Percentiles rank a stretch among this genome's conserved stretches.
Conservation (phyloP, 805 yeast genomes). For the Sugiyamaella valdiviana region DNA sequence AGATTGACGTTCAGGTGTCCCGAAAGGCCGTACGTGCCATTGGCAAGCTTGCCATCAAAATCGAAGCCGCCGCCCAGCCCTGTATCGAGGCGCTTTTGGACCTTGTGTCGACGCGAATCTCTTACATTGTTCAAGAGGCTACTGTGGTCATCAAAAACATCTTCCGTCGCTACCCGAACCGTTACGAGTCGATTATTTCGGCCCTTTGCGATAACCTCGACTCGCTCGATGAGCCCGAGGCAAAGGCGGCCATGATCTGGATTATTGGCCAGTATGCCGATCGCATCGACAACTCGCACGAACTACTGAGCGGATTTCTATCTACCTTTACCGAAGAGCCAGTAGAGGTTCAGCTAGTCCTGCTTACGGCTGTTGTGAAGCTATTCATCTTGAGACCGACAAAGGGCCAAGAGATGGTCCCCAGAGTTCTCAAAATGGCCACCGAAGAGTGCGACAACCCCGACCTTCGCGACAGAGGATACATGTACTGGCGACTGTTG, state of each 20-base stretch:
- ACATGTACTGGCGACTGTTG: slow-evolving; percentile 76
- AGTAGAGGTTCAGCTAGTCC: slow-evolving; percentile 64
- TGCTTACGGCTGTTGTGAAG: slow-evolving; percentile 69
- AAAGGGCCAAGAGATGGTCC: slow-evolving; percentile 49
- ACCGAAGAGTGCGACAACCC: slow-evolving; percentile 76
- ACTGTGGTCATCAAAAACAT: slow-evolving; percentile 71
- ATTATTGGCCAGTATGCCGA: slow-evolving; percentile 67
- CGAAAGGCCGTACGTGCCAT: slow-evolving; percentile 83
- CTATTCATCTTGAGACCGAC: slow-evolving; percentile 53
- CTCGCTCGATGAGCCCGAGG: slow-evolving; percentile 65
- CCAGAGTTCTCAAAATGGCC: slow-evolving; percentile 55
- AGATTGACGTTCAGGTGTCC: slow-evolving; percentile 79
- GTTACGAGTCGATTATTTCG: slow-evolving; percentile 42
- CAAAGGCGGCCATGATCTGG: slow-evolving; percentile 78
- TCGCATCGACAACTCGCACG: slow-evolving; percentile 39
- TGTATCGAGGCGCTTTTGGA: slow-evolving; percentile 61
- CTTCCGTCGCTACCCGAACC: slow-evolving; percentile 64
- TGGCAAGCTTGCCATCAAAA: slow-evolving; percentile 79
- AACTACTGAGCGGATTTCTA: slow-evolving; percentile 39
- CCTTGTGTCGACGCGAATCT: slow-evolving; percentile 56
- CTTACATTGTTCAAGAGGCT: slow-evolving; percentile 75
- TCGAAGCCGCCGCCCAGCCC: slow-evolving; percentile 51
- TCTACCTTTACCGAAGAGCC: slow-evolving; percentile 54
- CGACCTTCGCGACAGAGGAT: slow-evolving; percentile 80
- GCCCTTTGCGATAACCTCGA: slow-evolving; percentile 41